These are phyloP conservation scores for Calonectria hawksworthii DNA, from an alignment of 2,329 filamentous ascomycete genomes.

Conservation along the genomic window DNA sequence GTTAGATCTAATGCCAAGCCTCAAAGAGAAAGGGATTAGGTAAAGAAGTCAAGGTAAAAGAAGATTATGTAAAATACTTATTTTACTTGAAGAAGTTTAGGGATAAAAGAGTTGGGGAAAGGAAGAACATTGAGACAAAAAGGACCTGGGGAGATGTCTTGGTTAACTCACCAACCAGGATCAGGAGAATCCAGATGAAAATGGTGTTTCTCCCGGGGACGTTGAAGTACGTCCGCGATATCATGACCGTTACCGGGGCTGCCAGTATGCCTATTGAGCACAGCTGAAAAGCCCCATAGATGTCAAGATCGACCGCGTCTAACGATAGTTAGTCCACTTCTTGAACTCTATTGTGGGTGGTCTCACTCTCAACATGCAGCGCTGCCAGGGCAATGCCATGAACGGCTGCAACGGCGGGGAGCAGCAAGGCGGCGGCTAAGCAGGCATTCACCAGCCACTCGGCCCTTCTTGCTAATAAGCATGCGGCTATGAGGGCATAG, in stretches of 20 bases:
- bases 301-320: slow-evolving; percentile 77
- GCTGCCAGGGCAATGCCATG: slow-evolving; percentile 74
- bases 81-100: too few relatives aligned
- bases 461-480: slow-evolving; percentile 71
- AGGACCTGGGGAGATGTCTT: too few relatives aligned
- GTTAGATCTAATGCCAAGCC: neutral
- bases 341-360: neutral
- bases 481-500: slow-evolving; percentile 74
- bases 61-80: too few relatives aligned
- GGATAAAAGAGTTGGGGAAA: too few relatives aligned
- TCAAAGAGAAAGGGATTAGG: too few relatives aligned
- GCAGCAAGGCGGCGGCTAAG: slow-evolving; percentile 72
- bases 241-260: slow-evolving; percentile 72
- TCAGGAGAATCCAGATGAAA: slow-evolving; percentile 74
- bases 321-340: neutral
- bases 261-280: slow-evolving; percentile 76
- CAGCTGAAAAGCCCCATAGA: slow-evolving; percentile 77
- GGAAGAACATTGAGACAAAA: too few relatives aligned
- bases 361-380: slow-evolving; percentile 70
- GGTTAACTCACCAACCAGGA: slow-evolving; percentile 66
- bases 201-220: slow-evolving; percentile 75
- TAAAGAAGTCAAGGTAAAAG: too few relatives aligned
- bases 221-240: slow-evolving; percentile 75
- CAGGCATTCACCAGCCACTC: slow-evolving; percentile 75
- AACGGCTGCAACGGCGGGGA: slow-evolving; percentile 74